Evolutionary conservation across 1,284 basidiomycete species (phyloP), one percentile per base, ranked within the genome.

Genomic region (Taiwanofungus camphoratus): DNA sequence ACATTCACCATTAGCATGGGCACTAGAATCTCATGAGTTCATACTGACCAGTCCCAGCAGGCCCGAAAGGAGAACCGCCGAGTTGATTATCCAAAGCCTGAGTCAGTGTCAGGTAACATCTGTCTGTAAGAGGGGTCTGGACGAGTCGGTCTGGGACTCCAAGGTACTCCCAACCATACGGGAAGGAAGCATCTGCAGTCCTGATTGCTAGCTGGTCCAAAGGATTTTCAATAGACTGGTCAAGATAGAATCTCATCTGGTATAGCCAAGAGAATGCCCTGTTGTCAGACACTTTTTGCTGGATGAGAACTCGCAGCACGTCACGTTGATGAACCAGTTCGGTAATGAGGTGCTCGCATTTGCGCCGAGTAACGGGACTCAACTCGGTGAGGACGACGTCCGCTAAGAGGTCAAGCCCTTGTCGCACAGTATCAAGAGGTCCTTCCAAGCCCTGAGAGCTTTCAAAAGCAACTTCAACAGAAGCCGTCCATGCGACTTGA

Each of bases 161-260:
- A 9, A 99, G 78, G 62, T 99, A 99, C 64, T 99, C 96, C 87
- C 92, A 99, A 13, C 97, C 97, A 59, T 99, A 99, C 1, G 90
- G 85, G 78, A 99, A 98, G 1, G 77, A 74, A 2, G 95, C 93
- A 63, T 97, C 89, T 13, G 96, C 95, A 55, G 91, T 89, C 46
- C 79, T 82, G 50, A 97, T 87, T 7, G 75, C 69, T 13, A 97
- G 72, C 20, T 91, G 73, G 20, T 93, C 81, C 31, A 96, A 70
- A 1, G 92, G 87, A 52, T 89, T 85, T 29, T 84, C 77, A 11
- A 77, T 60, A 0, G 67, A 61, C 12, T 73, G 71, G 56, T 96
- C 84, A 35, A 96, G 76, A 63, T 99, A 98, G 72, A 94, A 99
- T 6, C 96, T 89, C 95, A 99, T 98, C 62, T 99, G 94, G 55